Evolutionary conservation across 139 green algal species (phyloP), one percentile per base, ranked within the genome.

Genomic region (Chlorella sp.): DNA sequence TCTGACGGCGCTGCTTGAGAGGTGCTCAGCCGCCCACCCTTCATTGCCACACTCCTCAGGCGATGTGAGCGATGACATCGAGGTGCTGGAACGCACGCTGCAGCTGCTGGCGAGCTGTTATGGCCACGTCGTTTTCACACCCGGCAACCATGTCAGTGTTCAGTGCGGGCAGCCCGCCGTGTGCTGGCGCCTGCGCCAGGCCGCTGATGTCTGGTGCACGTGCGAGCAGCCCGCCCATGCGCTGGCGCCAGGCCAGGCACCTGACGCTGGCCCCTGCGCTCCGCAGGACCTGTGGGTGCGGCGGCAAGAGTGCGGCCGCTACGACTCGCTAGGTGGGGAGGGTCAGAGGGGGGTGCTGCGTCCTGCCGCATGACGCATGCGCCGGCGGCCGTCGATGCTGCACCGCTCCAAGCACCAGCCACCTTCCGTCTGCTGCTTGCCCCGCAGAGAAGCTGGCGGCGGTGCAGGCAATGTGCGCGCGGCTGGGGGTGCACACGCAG

Each of bases 61-160:
- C 0, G 92, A 96, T 53, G 74, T 96, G 3, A 86, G 72, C 8
- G 91, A 95, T 33, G 73, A 91, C 48, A n/a, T 91, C 7, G 21
- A 70, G 0, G 76, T 76, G 9, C 35, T 95, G 8, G 61, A 77
- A 41, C 43, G 45, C 0, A 94, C 90, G 0, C 59, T 94, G 29
- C 8, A 77, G 25, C 68, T 81, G 2, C 73, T 95, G 27, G 61
- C 17, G 5, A 7, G 35, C 9, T 63, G 79, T 8, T 95, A 83
- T 59, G 29, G n/a, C 4, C 51, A 86, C 15, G 88, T 93, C 0
- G 87, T 89, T 48, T 95, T 91, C 67, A 78, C 87, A 12, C 85
- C 84, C 2, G 91, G 91, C 67, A 96, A 96, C 77, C 91, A 96
- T 56, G 69, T 75, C 53, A 46, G 53, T 6, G 45, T 41, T 11